Conservation (phyloP, 768 basidiomycete genomes). For the Jaapia argillacea region DNA sequence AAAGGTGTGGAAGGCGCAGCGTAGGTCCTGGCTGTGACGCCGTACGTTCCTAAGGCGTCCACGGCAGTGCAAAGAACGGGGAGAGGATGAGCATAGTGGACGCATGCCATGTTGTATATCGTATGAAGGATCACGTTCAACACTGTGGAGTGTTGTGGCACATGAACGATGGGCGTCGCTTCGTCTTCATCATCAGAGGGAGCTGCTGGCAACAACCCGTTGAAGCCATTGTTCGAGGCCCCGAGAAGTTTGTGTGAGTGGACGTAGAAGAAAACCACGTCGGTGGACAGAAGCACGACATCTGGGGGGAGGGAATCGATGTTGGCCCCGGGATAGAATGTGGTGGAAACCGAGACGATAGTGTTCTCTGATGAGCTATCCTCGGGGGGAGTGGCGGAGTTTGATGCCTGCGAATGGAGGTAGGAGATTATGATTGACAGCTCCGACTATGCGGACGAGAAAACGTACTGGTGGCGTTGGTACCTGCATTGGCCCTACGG, state of each 20-base stretch:
- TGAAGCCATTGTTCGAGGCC: slow-evolving; percentile 58
- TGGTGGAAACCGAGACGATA: slow-evolving; percentile 72
- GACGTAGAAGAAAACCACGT: slow-evolving; percentile 80
- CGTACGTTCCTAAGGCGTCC: slow-evolving; percentile 47
- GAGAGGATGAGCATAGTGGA: slow-evolving; percentile 64
- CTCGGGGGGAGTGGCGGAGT: slow-evolving; percentile 21
- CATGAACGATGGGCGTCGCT: slow-evolving; percentile 41
- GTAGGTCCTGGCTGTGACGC: slow-evolving; percentile 38
- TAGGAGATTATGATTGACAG: slow-evolving; percentile 4
- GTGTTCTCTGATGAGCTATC: slow-evolving; percentile 32
- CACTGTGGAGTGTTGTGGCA: slow-evolving; percentile 49
- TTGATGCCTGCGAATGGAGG: slow-evolving; percentile 17
- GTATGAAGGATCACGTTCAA: slow-evolving; percentile 69
- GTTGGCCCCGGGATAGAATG: slow-evolving; percentile 64
- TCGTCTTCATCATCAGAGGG: slow-evolving; percentile 25
- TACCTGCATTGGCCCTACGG: slow-evolving; percentile 30
- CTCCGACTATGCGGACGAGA: background rate
- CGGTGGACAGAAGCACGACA: slow-evolving; percentile 55
- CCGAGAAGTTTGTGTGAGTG: slow-evolving; percentile 49
- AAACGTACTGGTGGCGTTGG: slow-evolving; percentile 57
- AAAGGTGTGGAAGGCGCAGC: slow-evolving; percentile 46
- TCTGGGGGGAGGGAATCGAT: slow-evolving; percentile 49
- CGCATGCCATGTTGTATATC: slow-evolving; percentile 62
- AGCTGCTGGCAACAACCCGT: slow-evolving; percentile 39
- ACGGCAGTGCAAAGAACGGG: slow-evolving; percentile 48